Base-by-base conservation (phyloP, 768 basidiomycete species). In the Rhodotorula paludigena region DNA sequence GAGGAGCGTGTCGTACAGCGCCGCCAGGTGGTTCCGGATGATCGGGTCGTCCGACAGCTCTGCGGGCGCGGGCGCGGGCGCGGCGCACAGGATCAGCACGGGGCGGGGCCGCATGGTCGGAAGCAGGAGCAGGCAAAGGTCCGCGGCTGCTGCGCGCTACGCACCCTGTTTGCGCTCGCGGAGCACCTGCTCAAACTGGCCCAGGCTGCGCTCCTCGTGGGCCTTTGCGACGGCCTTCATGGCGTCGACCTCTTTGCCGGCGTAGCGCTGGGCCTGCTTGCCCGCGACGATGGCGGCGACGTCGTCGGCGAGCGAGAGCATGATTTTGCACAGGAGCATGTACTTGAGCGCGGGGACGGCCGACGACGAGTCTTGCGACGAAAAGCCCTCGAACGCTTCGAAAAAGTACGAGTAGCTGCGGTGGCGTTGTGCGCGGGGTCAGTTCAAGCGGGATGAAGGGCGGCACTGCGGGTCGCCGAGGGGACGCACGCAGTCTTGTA, bases 301-400 rank as follows among this genome's bases (percentile, higher is more conserved):
- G 75, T 99, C 96, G 77, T 97, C 94, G 0, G 93, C 93, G 76
- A 94, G 78, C 76, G 92, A 92, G 70, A 98, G 82, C 94, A 99
- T 99, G 77, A 99, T 87, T 78, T 99, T 98, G 79, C 96, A 99
- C 52, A 97, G 78, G 23, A 97, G 82, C 94, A 98, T 96, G 79
- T 99, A 98, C 79, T 99, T 98, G 72, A 99, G 81, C 9, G 92
- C 92, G 3, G 84, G 85, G 28, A 96, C 81, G 1, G 92, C 91
- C 44, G 80, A 82, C 6, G 32, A n/a, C 30, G 11, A 0, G n/a
- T 62, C 92, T 64, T 91, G 88, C 3, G 85, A 78, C 48, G 85
- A 85, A 72, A 92, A 81, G 58, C 87, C 92, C 79, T 99, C 96
- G 71, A 98, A 97, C 5, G 92, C 87, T 79, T 98, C 94, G 74